Base-by-base conservation (phyloP, 2,329 filamentous ascomycete species). In the Coniochaeta sp. region DNA sequence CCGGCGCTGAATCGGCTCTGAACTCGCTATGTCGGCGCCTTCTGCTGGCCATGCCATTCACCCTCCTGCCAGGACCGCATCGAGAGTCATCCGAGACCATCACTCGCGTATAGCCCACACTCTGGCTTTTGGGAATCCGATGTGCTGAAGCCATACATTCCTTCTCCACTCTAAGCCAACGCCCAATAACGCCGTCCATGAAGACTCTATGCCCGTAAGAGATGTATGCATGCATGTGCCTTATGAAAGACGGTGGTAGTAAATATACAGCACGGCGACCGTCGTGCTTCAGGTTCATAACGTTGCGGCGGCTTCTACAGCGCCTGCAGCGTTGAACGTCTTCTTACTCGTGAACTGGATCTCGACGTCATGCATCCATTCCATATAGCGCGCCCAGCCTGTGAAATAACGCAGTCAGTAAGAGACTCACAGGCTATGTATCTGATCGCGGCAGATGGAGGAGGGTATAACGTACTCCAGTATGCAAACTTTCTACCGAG, bases 381-480 rank as follows among this genome's bases (percentile, higher is more conserved):
- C 86, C 93, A 97, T 97, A 72, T 92, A 96, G 69, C 89, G 87
- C 24, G 88, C 89, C 93, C 93, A 97, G 66, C 91, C 93, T 96
- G 67, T 50, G 62, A 44, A 59, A 59, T 65, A 60, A 65, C 55
- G 55, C 60, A 36, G 60, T 63, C 59, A 63, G 60, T 52, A 56
- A 61, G 16, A 10, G 6, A 59, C 8, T 24, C 9, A 17, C 36
- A 26, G 42, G 19, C 42, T 47, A 47, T 36, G 19, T 47, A 47
- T 36, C 38, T n/a, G 58, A 2, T 22, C 14, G 26, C 7, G 54
- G 42, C 24, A 30, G 34, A 47, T n/a, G n/a, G 7, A 17, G 32
- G n/a, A n/a, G 44, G 57, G n/a, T 17, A 54, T 59, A 6, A 80
- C 89, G 73, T 81, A 97, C 93, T 91, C 91, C 92, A 97, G 72